A percentile compares a stretch with the other conserved stretches of the same genome.
phyloP scores from a whole-genome alignment of 306 rosid genomes.

The Cicer arietinum region DNA sequence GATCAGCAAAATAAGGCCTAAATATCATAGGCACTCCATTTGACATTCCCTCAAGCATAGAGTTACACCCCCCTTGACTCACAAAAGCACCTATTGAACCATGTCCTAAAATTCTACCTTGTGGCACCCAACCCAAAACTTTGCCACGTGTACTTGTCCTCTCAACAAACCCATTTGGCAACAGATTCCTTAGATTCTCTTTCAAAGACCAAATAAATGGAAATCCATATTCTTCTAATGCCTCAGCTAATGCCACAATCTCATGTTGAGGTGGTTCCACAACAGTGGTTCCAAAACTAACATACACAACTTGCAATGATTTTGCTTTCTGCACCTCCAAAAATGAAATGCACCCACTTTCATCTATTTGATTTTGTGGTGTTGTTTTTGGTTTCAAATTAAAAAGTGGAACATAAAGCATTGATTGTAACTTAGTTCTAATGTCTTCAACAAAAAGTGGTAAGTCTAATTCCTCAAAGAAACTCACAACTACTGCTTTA shows the following conservation, averaged over 20 bases:
- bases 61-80: not conserved
- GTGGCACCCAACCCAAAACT: not conserved
- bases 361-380: not conserved
- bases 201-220: not conserved
- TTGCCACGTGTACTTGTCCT: not conserved
- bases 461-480: not conserved
- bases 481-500: not conserved
- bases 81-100: not conserved
- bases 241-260: not conserved
- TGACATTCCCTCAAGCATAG: too few relatives aligned
- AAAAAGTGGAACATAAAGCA: constrained; percentile 1
- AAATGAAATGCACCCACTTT: not conserved
- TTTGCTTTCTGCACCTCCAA: not conserved
- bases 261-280: not conserved
- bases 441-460: not conserved
- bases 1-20: not conserved
- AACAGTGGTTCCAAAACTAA: not conserved
- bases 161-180: not conserved
- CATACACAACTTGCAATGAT: not conserved
- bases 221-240: not conserved
- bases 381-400: not conserved
- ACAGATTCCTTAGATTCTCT: not conserved
- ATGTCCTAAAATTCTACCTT: not conserved
- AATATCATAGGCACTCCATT: not conserved
- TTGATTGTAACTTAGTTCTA: not conserved